Evolutionary conservation across 345 rosid species (phyloP), one percentile per base, ranked within the genome.

Genomic region (Eucalyptus curtisii): DNA sequence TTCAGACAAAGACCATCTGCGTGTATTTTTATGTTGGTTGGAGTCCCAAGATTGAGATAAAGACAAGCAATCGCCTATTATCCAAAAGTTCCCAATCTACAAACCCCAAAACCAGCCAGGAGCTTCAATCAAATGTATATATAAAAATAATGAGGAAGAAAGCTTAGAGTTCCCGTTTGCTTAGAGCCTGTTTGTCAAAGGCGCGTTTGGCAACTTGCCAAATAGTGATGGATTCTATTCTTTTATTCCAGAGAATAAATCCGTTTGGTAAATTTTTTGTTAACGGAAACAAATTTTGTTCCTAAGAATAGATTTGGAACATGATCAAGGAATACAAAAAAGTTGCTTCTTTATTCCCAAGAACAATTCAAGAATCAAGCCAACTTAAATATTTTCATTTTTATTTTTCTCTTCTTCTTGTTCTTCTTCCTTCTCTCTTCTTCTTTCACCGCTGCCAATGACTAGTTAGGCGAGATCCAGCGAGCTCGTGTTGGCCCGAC

Each of bases 401-500:
- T 4, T 7, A 3, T 52, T 52, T 19, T 44, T 44, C 45, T 44
- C 8, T 44, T 20, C 0, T 19, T 52, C 8, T 20, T 52, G 10
- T 52, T 52, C 25, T 52, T 52, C 57, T 52, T 1, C 57, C 57
- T 52, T 52, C 57, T 52, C 57, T 52, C 25, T 7, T 52, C 25
- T 52, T 52, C 57, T 52, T 52, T 52, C 40, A 37, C 9, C 9
- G 0, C 9, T 1, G 0, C 9, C 5, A 2, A 24, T 20, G 10
- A 52, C 57, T 7, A 1, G 57, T 52, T 52, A 8, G 10, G 57
- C 1, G 10, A 52, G 57, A 5, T 20, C 24, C 2, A 52, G 1
- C 0, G 0, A 20, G 10, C 25, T 52, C 25, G 20, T 20, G 57
- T 52, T 52, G 57, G 57, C 25, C 0, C 0, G 5, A 1, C 5